Evolutionary conservation across 495 filamentous ascomycete genomes (phyloP), one percentile per base, ranked within the genome.

Genomic region (Penicillium mononematosum): DNA sequence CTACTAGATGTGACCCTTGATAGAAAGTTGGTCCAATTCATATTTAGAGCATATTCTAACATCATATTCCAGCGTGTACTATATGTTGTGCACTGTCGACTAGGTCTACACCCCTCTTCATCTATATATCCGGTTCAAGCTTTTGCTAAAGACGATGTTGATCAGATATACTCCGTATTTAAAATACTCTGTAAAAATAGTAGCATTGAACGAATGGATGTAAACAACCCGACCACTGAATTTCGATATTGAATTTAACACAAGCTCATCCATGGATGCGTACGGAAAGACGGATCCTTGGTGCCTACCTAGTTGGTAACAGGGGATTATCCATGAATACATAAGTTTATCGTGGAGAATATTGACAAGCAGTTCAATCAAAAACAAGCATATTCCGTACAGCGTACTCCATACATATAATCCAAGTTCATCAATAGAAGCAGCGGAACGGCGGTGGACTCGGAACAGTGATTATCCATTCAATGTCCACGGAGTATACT

Each of bases 261-360:
- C 44, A 54, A 22, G n/a, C 42, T 29, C 16, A 56, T 16, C 53
- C 57, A 60, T 56, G 57, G 57, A 58, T 50, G 47, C 12, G 9
- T 34, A 48, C 53, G 50, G 38, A 45, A 29, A 41, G 36, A 41
- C 36, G n/a, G n/a, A n/a, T n/a, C n/a, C 16, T 39, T 17, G 16
- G 7, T 17, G 16, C 16, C 16, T 39, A 6, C 36, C 27, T 1
- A 29, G 10, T 10, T 10, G 47, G 11, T 11, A n/a, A 24, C 22
- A 46, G 24, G 24, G 45, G 27, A 4, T n/a, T 10, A 7, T 1
- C 27, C 45, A 48, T 48, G 10, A 2, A 44, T 44, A 24, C 19
- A 16, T 27, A 45, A 6, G 3, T 32, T 32, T 44, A 44, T 32
- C 5, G 4, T 19, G 16, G 16, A 48, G 3, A 1, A 12, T 4